Evolutionary conservation across 306 rosid species (phyloP).

Genomic region (Acacia crassicarpa): DNA sequence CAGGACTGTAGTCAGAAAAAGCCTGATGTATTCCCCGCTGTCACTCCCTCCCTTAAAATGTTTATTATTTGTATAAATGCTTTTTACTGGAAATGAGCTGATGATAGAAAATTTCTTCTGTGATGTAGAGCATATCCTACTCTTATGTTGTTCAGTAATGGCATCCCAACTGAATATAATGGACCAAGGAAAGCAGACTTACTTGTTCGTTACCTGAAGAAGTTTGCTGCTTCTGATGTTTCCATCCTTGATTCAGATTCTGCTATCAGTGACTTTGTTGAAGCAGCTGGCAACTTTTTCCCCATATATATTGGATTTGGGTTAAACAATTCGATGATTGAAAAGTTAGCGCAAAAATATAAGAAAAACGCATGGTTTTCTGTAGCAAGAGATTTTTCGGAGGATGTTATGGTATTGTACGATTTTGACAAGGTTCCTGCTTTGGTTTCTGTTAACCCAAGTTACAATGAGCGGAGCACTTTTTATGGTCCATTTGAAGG

Average conservation of each 20-base stretch:
- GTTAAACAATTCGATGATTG: conserved; percentile 57
- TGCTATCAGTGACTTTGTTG: conserved; percentile 59
- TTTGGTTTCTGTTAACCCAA: conserved; percentile 73
- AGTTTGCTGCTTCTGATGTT: conserved; percentile 86
- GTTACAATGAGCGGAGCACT: conserved; percentile 63
- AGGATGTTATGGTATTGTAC: conserved; percentile 71
- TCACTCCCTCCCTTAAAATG: not conserved
- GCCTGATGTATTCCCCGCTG: not conserved
- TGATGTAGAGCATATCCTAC: conserved; percentile 79
- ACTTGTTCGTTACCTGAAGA: conserved; percentile 82
- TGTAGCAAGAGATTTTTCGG: conserved; percentile 89
- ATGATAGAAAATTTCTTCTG: conserved; percentile 11
- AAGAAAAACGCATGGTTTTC: conserved; percentile 96
- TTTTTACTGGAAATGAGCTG: conserved; percentile 20
- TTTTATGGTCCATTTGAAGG: conserved; percentile 99
- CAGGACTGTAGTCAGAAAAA: not conserved
- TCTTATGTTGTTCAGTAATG: conserved; percentile 73
- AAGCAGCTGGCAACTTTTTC: conserved; percentile 69
- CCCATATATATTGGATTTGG: conserved; percentile 91
- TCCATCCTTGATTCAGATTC: conserved; percentile 85
- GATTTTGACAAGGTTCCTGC: conserved; percentile 95
- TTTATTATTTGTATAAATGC: not conserved
- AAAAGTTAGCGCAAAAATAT: conserved; percentile 61
- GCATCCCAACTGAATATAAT: conserved; percentile 66
- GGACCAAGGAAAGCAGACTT: conserved; percentile 94